Conservation (phyloP, 169 alveolate genomes). For the Eimeria maxima region DNA sequence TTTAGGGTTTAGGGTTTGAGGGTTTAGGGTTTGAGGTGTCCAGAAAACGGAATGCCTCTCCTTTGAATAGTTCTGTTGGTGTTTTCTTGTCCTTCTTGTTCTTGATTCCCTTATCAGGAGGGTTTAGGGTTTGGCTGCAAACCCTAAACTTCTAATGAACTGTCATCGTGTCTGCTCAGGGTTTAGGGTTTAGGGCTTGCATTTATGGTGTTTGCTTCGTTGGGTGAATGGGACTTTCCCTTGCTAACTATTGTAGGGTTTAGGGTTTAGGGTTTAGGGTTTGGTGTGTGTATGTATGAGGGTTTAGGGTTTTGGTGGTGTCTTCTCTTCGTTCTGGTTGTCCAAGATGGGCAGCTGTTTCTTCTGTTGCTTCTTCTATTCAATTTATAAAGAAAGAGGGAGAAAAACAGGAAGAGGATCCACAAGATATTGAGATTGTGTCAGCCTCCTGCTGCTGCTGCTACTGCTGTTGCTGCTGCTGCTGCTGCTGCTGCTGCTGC, state of each 20-base stretch:
- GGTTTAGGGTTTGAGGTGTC: not conserved
- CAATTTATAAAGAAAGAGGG: not conserved
- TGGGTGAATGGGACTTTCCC: not conserved
- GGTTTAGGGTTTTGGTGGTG: constrained; percentile 49
- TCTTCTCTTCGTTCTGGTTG: constrained; percentile 62
- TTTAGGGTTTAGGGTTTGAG: not conserved
- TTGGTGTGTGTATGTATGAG: constrained; percentile 16
- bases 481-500: not conserved
- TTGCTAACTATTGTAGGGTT: not conserved
- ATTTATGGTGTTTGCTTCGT: not conserved
- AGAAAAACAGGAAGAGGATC: not conserved
- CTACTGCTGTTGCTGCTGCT: not conserved
- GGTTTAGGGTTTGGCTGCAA: not conserved
- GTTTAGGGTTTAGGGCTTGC: not conserved
- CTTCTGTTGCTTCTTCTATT: not conserved
- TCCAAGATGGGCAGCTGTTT: constrained; percentile 48
- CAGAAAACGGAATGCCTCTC: not conserved
- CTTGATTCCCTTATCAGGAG: not conserved
- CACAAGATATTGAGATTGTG: not conserved
- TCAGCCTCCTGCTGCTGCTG: not conserved
- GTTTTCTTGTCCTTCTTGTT: too few relatives aligned
- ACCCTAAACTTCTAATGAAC: not conserved
- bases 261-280: not conserved
- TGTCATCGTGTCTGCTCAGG: not conserved
- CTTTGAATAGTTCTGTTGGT: not conserved